Evolutionary conservation across 2,329 filamentous ascomycete species (phyloP), one percentile per base, ranked within the genome.

Genomic region (Sporothrix curviconia): DNA sequence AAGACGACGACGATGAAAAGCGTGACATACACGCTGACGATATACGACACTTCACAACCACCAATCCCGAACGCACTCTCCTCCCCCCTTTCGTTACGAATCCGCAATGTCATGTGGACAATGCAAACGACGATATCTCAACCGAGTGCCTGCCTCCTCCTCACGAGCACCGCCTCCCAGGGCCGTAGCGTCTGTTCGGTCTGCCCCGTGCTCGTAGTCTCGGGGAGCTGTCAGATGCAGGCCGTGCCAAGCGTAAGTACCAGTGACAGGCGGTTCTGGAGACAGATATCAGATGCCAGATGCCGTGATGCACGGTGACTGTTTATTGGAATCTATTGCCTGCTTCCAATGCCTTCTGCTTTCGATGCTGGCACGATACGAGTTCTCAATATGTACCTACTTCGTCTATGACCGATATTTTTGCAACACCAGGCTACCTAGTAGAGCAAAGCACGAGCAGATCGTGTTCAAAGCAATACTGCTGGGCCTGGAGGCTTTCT

Each of bases 181-280:
- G 68, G 68, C 67, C 62, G 64, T 64, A 65, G 62, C 64, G 64
- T 65, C 58, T 57, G 52, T n/a, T 53, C 42, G 30, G 58, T 57
- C 55, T 60, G 46, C 46, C 57, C 58, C 59, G 55, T 55, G 55
- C 37, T 25, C 58, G 15, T 60, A 57, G 51, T 47, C 12, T n/a
- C 24, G 66, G 64, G 62, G 62, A 59, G 57, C 66, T 60, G 63
- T 66, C 65, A 71, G 58, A 73, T 73, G 71, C 70, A 72, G 64
- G 68, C 70, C 53, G 71, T 73, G 63, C 70, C 71, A 55, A 77
- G 74, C 72, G 75, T 77, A 75, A 76, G 75, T 76, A 36, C 24
- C 12, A n/a, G n/a, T 19, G 28, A 22, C 17, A 24, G 12, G 17
- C 5, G 25, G n/a, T 30, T 15, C 7, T 14, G 25, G 19, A 39